Evolutionary conservation across 2,329 filamentous ascomycete species (phyloP), one percentile per base, ranked within the genome.

Genomic region (Samsoniella hepiali): DNA sequence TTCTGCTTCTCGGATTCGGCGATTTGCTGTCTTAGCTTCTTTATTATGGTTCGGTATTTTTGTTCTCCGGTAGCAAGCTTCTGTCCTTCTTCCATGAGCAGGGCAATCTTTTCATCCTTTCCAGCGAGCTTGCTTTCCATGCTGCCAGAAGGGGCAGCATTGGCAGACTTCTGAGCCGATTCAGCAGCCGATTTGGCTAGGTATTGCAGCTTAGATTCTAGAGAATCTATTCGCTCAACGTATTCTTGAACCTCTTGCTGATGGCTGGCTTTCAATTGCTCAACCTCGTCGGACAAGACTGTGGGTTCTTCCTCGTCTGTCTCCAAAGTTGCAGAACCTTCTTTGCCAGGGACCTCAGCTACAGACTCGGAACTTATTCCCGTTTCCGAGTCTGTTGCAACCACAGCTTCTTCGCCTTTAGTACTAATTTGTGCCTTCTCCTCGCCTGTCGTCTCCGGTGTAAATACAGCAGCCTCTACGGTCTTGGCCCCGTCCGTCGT

Each of bases 191-290:
- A 90, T 65, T 89, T 89, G 2, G 93, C 88, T 13, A 99, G 79
- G 71, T 96, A 97, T 68, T 93, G 89, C 34, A 99, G 79, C 72
- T 99, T 98, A 7, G 92, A 87, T 74, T 98, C 91, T 1, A 99
- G 78, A 4, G 93, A 90, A 78, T 99, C 95, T 62, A 97, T 95
- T 42, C 90, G 88, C 76, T 99, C 95, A 7, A 94, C 84, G 66
- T 97, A 91, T 56, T 84, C 84, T 70, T 95, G 88, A 47, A 93
- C 83, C 73, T 98, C 95, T 69, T 95, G 91, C 64, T 94, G 89
- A 67, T 91, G 86, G 66, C 65, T 67, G 7, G 64, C 55, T 50
- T 69, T 73, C 40, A 68, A 60, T n/a, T 69, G 68, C 15, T 71
- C 70, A 27, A 71, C 27, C 56, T 59, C 57, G n/a, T 56, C 45